A percentile compares a stretch with the other conserved stretches of the same genome.
Evolutionary conservation across 768 basidiomycete species (phyloP).

Genomic region (Phlegmacium glaucopus): DNA sequence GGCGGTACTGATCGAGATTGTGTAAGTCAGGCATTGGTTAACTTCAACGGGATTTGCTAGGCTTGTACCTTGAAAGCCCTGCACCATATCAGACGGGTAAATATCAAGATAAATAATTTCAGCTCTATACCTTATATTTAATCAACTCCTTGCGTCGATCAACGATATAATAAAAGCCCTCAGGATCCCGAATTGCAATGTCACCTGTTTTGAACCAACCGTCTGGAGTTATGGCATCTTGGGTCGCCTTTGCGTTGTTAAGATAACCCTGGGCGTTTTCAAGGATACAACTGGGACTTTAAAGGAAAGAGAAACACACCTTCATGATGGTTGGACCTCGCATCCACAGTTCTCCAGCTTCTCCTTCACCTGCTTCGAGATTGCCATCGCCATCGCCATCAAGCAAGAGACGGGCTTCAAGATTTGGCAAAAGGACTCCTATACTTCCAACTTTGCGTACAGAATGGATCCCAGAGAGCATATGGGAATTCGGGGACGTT

Average conservation of each 20-base stretch:
- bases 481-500: constrained; percentile 69
- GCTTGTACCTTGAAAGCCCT: constrained; percentile 71
- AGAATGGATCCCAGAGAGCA: constrained; percentile 43
- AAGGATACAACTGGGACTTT: neutral
- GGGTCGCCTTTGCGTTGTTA: constrained; percentile 68
- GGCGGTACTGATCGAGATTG: constrained; percentile 61
- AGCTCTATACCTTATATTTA: constrained; percentile 64
- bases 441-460: constrained; percentile 57
- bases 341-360: constrained; percentile 80
- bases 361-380: constrained; percentile 47
- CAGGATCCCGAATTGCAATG: constrained; percentile 58
- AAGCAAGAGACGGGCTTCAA: constrained; percentile 70
- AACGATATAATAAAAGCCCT: constrained; percentile 75
- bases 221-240: constrained; percentile 62
- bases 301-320: constrained; percentile 25
- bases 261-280: constrained; percentile 55
- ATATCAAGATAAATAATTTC: neutral
- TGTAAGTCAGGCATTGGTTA: neutral
- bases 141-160: constrained; percentile 75
- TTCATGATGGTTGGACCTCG: constrained; percentile 81
- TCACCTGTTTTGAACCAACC: constrained; percentile 92
- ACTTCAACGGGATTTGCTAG: too few relatives aligned
- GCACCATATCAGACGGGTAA: constrained; percentile 1
- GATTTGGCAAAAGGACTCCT: constrained; percentile 69
- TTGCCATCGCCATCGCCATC: constrained; percentile 52